phyloP scores from a whole-genome alignment of 306 rosid species.

The Quercus rubra region DNA sequence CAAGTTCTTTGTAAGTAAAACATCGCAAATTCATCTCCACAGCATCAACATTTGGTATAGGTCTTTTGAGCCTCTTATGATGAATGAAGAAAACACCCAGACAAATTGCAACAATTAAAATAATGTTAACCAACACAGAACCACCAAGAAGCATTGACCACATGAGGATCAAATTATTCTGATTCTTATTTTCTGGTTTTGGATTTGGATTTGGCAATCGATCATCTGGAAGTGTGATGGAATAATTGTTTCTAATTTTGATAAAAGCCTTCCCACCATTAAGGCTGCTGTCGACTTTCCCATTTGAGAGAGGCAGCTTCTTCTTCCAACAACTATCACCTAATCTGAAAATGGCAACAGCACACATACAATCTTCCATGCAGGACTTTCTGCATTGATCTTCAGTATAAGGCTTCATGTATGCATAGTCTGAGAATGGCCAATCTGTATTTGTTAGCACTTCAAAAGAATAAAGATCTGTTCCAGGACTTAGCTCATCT shows the following conservation, averaged over 20 bases:
- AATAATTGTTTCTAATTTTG: constrained; percentile 4
- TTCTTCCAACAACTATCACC: too few species aligned
- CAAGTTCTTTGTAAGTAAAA: too few species aligned
- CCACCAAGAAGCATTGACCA: too few species aligned
- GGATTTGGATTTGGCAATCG: too few species aligned
- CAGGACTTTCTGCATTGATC: too few species aligned
- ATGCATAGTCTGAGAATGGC: constrained; percentile 32
- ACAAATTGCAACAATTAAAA: not conserved
- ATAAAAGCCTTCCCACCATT: too few species aligned
- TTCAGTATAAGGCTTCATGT: constrained; percentile 1
- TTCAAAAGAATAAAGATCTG: not conserved
- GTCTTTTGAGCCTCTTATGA: constrained; percentile 15
- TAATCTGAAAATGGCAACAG: too few species aligned
- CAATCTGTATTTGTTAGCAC: constrained; percentile 23
- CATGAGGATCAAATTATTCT: not conserved
- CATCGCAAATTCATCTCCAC: constrained; percentile 9
- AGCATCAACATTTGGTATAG: not conserved
- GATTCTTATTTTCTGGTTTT: constrained; percentile 25
- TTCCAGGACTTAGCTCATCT: too few species aligned
- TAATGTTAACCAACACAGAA: too few species aligned
- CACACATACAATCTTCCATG: too few species aligned
- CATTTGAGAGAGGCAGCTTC: too few species aligned
- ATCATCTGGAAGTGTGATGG: not conserved
- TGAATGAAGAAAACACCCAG: constrained; percentile 4
- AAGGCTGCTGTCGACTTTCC: too few species aligned